Conservation (phyloP, 768 basidiomycete species). For the Suillus plorans region DNA sequence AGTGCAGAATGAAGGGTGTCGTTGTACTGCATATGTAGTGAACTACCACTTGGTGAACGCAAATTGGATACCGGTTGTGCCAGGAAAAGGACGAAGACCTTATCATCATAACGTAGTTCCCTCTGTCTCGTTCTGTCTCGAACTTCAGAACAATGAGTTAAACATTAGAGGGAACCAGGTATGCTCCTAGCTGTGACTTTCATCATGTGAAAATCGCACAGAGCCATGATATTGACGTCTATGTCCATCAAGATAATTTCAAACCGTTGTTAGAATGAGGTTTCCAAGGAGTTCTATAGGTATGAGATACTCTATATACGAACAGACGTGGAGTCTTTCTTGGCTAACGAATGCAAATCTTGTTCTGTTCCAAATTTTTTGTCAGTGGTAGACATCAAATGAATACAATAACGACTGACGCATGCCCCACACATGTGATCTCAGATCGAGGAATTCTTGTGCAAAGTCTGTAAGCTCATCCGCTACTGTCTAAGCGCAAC, state of each 20-base stretch:
- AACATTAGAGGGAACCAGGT: neutral
- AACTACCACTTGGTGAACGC: slow-evolving; percentile 36
- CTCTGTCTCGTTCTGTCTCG: slow-evolving; percentile 34
- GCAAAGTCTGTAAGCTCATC: neutral
- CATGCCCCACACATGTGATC: slow-evolving; percentile 84
- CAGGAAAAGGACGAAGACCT: slow-evolving; percentile 37
- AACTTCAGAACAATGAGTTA: slow-evolving; percentile 37
- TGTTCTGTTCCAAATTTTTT: slow-evolving; percentile 51
- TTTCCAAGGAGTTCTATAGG: slow-evolving; percentile 3
- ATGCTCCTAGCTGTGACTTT: neutral
- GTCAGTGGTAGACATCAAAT: neutral
- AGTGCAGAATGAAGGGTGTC: slow-evolving; percentile 25
- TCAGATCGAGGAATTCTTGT: slow-evolving; percentile 76
- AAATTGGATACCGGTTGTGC: neutral
- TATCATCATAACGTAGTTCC: slow-evolving; percentile 31
- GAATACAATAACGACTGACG: slow-evolving; percentile 50
- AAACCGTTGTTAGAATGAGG: neutral
- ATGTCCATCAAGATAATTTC: neutral
- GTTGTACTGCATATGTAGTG: neutral
- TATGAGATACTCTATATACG: slow-evolving; percentile 41
- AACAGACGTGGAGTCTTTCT: slow-evolving; percentile 63
- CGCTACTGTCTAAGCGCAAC: neutral
- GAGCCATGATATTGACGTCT: neutral
- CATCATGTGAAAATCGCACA: neutral
- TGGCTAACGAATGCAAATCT: slow-evolving; percentile 72